These are phyloP conservation scores for Hydnomerulius pinastri DNA, from an alignment of 768 basidiomycete genomes.

Conservation along the genomic window DNA sequence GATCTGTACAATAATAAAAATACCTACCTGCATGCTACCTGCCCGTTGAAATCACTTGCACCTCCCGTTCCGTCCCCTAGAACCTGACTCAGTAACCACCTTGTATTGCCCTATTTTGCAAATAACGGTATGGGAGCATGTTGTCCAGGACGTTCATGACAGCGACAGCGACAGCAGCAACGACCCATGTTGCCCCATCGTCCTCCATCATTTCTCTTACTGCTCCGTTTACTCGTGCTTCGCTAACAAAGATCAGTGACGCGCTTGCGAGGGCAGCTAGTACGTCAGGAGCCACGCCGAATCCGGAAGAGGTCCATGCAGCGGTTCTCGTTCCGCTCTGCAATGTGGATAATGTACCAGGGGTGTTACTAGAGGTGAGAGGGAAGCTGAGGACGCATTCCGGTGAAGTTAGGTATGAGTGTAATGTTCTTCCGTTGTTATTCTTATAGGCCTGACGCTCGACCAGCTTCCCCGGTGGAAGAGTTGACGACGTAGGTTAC, in stretches of 20 bases:
- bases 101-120: background rate
- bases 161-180: constrained; percentile 3
- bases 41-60: too few relatives aligned
- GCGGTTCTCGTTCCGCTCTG: constrained; percentile 79
- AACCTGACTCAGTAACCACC: too few relatives aligned
- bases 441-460: background rate
- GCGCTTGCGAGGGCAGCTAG: constrained; percentile 22
- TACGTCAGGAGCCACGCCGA: constrained; percentile 17
- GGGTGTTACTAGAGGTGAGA: constrained; percentile 73
- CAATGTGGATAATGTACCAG: constrained; percentile 66
- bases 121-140: constrained; percentile 28
- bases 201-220: constrained; percentile 33
- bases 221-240: constrained; percentile 37
- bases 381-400: constrained; percentile 67
- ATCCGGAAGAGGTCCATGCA: constrained; percentile 46
- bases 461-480: constrained; percentile 75
- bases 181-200: background rate
- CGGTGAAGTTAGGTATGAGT: constrained; percentile 75
- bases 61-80: too few relatives aligned
- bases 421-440: background rate
- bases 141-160: constrained; percentile 27
- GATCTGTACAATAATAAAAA: too few relatives aligned
- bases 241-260: constrained; percentile 33
- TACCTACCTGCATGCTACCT: too few relatives aligned
- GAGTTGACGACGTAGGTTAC: constrained; percentile 57